Conservation (phyloP, 2,329 filamentous ascomycete genomes). For the Trichoderma arundinaceum region DNA sequence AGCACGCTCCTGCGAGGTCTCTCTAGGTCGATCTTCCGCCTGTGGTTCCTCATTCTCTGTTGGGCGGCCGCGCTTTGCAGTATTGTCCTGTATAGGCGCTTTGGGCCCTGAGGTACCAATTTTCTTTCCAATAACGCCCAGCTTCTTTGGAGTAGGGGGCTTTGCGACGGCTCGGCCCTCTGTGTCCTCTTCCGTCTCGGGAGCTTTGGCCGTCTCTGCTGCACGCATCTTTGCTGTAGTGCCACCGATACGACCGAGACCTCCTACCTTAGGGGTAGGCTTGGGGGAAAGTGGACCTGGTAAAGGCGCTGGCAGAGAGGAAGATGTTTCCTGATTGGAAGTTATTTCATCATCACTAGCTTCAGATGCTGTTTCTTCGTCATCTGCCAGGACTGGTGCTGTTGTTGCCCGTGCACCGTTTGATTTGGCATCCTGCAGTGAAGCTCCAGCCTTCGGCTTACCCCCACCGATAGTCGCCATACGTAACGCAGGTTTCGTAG, state of each 20-base stretch:
- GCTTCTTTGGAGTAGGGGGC: constrained; percentile 35
- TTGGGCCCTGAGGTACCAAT: constrained; percentile 26
- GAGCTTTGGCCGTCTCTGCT: constrained; percentile 19
- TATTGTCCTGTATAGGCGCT: constrained; percentile 2
- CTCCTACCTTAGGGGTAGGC: constrained; percentile 40
- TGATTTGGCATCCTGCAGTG: constrained; percentile 33
- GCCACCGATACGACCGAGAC: constrained; percentile 52
- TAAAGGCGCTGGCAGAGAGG: constrained; percentile 34
- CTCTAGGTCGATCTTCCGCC: constrained; percentile 44
- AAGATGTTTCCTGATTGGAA: constrained; percentile 34
- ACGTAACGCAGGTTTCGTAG: constrained; percentile 36
- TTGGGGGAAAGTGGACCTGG: constrained; percentile 33
- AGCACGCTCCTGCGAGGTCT: constrained; percentile 54
- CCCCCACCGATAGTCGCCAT: constrained; percentile 48
- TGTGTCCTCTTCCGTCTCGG: constrained; percentile 28
- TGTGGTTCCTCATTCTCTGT: constrained; percentile 34
- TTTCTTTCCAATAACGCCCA: constrained; percentile 47
- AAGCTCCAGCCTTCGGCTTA: constrained; percentile 37
- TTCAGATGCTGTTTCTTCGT: constrained; percentile 54
- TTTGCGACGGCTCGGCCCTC: constrained; percentile 28
- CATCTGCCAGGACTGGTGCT: constrained; percentile 34
- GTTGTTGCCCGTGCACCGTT: constrained; percentile 27
- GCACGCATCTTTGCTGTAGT: constrained; percentile 35
- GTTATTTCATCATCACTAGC: constrained; percentile 43
- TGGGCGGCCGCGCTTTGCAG: constrained; percentile 11